phyloP scores from a whole-genome alignment of 345 rosid genomes.

The Citrus sinensis region DNA sequence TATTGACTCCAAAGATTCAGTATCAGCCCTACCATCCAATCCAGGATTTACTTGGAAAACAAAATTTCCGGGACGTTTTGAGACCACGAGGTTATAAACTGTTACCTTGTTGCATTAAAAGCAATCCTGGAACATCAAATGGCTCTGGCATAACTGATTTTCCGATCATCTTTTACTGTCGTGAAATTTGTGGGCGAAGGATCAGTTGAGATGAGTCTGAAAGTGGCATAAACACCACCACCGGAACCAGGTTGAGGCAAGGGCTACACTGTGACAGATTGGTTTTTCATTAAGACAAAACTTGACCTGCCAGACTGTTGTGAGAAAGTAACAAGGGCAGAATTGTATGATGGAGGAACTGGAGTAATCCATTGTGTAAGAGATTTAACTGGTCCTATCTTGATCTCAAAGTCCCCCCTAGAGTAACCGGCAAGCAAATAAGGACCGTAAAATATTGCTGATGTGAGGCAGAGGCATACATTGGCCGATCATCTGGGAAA shows the following conservation, averaged over 20 bases:
- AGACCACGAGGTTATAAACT: constrained; percentile 13
- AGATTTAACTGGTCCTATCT: constrained; percentile 12
- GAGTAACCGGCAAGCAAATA: constrained; percentile 44
- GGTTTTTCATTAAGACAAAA: constrained; percentile 28
- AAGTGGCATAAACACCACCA: constrained; percentile 35
- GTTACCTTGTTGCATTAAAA: constrained; percentile 30
- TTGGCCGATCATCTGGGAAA: constrained; percentile 34
- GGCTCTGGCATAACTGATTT: constrained; percentile 42
- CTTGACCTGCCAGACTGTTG: constrained; percentile 28
- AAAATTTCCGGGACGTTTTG: constrained; percentile 3
- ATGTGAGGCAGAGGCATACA: constrained; percentile 26
- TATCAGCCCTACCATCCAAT: constrained; percentile 31
- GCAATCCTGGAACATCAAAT: constrained; percentile 44
- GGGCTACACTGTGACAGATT: constrained; percentile 33
- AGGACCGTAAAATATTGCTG: constrained; percentile 50
- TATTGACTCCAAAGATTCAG: constrained; percentile 38
- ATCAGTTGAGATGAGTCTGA: constrained; percentile 32
- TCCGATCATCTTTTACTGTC: constrained; percentile 19
- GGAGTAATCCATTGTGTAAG: constrained; percentile 37
- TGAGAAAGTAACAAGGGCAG: constrained; percentile 35
- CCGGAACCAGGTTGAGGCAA: constrained; percentile 36
- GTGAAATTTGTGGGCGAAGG: constrained; percentile 6
- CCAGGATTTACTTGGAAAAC: constrained; percentile 34
- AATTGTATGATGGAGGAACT: constrained; percentile 25
- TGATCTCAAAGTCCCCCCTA: constrained; percentile 38